A percentile compares a stretch with the other conserved stretches of the same genome.
Evolutionary conservation across 495 filamentous ascomycete genomes (phyloP).

Genomic region (Aspergillus nanangensis): DNA sequence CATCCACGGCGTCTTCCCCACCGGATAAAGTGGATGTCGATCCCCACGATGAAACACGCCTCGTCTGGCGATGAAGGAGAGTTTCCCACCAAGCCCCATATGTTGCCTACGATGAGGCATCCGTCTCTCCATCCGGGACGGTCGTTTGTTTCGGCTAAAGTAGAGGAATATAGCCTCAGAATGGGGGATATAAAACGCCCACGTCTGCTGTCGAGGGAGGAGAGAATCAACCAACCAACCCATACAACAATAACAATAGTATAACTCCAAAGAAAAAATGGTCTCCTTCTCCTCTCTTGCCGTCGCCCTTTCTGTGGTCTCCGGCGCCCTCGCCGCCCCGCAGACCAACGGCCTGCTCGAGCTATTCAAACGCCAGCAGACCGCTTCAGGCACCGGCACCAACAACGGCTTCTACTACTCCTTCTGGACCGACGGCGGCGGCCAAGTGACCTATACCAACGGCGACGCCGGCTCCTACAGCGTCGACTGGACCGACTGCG

Average conservation of each 20-base stretch:
- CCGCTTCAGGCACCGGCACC: constrained; percentile 37
- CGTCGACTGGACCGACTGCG: constrained; percentile 48
- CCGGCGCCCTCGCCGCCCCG: constrained; percentile 34
- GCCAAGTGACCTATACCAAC: constrained; percentile 52
- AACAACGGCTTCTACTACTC: constrained; percentile 58
- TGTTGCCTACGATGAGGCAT: too few species aligned
- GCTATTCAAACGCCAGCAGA: constrained; percentile 25
- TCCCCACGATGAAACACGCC: background rate
- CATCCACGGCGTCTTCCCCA: background rate
- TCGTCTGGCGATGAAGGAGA: background rate
- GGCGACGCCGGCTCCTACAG: constrained; percentile 51
- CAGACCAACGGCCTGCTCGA: constrained; percentile 11
- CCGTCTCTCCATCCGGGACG: too few species aligned
- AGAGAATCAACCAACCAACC: too few species aligned
- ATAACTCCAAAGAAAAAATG: too few species aligned
- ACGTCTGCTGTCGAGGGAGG: background rate
- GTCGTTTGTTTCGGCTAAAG: background rate
- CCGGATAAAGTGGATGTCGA: background rate
- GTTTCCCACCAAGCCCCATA: background rate
- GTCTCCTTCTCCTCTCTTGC: constrained; percentile 40
- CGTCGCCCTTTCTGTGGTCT: constrained; percentile 25
- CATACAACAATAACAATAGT: too few species aligned
- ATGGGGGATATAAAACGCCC: background rate
- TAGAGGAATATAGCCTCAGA: background rate
- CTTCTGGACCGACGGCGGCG: constrained; percentile 56